Percentiles rank a stretch among this genome's conserved stretches.
These are phyloP conservation scores for Pleodorina starrii DNA, from an alignment of 139 green algal genomes.

Conservation along the genomic window DNA sequence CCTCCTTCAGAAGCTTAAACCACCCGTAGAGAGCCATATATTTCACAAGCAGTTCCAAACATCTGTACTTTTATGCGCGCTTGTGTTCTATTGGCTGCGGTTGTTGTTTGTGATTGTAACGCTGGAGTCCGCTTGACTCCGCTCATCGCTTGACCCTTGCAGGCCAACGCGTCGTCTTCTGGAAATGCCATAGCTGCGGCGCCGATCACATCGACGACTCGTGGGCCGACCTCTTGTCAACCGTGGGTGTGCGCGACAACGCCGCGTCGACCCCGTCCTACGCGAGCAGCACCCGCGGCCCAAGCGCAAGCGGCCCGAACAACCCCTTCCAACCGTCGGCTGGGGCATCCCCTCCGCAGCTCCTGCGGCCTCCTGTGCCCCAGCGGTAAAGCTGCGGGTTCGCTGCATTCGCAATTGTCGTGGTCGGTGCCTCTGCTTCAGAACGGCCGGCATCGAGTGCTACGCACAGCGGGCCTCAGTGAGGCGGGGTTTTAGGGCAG, in stretches of 20 bases:
- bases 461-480: no score
- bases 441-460: no score
- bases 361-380: slow-evolving; percentile 10
- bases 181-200: slow-evolving; percentile 37
- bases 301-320: background rate
- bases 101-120: background rate
- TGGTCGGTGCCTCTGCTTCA: no score
- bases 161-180: slow-evolving; percentile 39
- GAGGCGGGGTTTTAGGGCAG: no score
- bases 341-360: background rate
- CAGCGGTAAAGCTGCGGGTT: no score
- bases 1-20: no score
- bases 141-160: no score
- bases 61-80: background rate
- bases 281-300: background rate
- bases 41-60: no score
- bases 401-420: no score
- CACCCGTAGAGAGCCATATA: no score
- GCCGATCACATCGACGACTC: slow-evolving; percentile 33
- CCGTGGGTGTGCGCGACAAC: slow-evolving; percentile 15
- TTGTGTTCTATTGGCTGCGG: background rate
- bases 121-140: background rate
- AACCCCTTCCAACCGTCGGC: background rate
- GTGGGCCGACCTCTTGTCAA: slow-evolving; percentile 12
- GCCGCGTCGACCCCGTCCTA: background rate